Percentiles rank a stretch among this genome's conserved stretches.
phyloP scores from a whole-genome alignment of 208 protist genomes.

The Trypanosoma brucei region DNA sequence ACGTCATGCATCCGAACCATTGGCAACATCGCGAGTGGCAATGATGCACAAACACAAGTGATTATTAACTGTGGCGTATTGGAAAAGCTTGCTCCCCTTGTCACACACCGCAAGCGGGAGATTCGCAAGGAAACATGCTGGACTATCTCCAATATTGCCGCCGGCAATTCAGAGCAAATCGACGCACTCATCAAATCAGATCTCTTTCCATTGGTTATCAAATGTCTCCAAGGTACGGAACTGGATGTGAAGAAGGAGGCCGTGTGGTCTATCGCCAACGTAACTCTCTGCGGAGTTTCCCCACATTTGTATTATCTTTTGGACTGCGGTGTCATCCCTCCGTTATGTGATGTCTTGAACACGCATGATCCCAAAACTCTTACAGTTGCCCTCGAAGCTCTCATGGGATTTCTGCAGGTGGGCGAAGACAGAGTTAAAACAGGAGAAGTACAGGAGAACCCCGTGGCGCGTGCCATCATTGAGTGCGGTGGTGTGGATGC shows the following conservation, averaged over 20 bases:
- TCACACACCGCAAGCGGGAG: slow-evolving; percentile 77
- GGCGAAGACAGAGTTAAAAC: slow-evolving; percentile 51
- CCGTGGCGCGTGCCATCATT: slow-evolving; percentile 78
- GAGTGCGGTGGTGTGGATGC: slow-evolving; percentile 92
- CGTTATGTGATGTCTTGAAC: slow-evolving; percentile 92
- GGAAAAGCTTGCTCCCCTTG: slow-evolving; percentile 57
- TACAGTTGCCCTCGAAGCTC: slow-evolving; percentile 92
- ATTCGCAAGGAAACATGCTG: slow-evolving; percentile 99
- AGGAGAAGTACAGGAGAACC: slow-evolving; percentile 41
- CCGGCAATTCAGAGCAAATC: slow-evolving; percentile 94
- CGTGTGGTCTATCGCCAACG: slow-evolving; percentile 97
- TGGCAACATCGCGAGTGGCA: slow-evolving; percentile 98
- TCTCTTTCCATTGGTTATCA: slow-evolving; percentile 90
- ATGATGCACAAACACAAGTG: slow-evolving; percentile 94
- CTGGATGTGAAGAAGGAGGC: slow-evolving; percentile 98
- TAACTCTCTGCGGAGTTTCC: slow-evolving; percentile 85
- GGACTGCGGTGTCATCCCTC: slow-evolving; percentile 79
- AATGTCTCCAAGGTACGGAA: slow-evolving; percentile 81
- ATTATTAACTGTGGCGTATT: slow-evolving; percentile 93
- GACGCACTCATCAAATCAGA: slow-evolving; percentile 86
- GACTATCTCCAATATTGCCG: slow-evolving; percentile 99
- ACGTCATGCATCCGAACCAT: slow-evolving; percentile 95
- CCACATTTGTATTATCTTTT: slow-evolving; percentile 92
- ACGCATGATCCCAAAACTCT: slow-evolving; percentile 90
- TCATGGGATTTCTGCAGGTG: slow-evolving; percentile 94